Evolutionary conservation across 2,329 filamentous ascomycete species (phyloP).

Genomic region (Zopfia rhizophila): DNA sequence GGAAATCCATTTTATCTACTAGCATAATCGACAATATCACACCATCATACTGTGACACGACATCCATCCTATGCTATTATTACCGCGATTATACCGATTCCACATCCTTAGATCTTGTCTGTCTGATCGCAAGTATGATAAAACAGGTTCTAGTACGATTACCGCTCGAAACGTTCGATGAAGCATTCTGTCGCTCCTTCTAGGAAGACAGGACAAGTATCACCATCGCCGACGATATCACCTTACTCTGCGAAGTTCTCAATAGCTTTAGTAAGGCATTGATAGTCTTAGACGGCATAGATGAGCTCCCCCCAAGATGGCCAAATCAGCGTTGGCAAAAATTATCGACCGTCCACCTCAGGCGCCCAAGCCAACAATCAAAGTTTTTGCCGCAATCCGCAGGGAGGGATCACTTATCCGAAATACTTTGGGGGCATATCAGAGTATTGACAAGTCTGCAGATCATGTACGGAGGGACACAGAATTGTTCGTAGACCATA

Average conservation of each 20-base stretch:
- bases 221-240: no score
- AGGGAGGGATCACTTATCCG: constrained; percentile 18
- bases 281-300: constrained; percentile 29
- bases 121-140: constrained; percentile 20
- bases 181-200: constrained; percentile 12
- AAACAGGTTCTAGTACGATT: constrained; percentile 22
- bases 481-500: constrained; percentile 14
- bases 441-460: constrained; percentile 13
- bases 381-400: constrained; percentile 29
- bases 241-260: constrained; percentile 11
- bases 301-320: constrained; percentile 21
- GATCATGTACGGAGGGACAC: constrained; percentile 15
- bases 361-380: background rate
- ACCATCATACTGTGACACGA: background rate
- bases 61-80: constrained; percentile 22
- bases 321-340: constrained; percentile 6
- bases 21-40: constrained; percentile 18
- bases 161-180: constrained; percentile 18
- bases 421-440: constrained; percentile 3
- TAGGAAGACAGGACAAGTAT: no score
- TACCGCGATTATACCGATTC: constrained; percentile 28
- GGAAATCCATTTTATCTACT: constrained; percentile 31
- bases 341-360: constrained; percentile 12
- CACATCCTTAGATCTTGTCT: constrained; percentile 17
- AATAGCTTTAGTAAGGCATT: constrained; percentile 5